These are phyloP conservation scores for Flaveria floridana DNA, from an alignment of 140 eudicot species.

Conservation along the genomic window DNA sequence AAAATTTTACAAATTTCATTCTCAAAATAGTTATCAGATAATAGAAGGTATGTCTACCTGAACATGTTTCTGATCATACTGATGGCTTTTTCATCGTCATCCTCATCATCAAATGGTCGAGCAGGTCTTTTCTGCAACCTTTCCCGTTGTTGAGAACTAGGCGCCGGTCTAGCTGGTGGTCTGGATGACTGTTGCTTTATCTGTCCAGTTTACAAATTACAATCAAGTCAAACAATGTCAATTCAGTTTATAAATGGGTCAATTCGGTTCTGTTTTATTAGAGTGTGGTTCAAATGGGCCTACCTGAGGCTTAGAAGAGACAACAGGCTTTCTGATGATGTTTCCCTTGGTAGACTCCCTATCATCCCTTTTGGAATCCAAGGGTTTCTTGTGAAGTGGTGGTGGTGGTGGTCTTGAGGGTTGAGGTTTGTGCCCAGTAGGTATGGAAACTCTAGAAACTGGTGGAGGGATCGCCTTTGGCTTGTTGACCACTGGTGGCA, in stretches of 20 bases:
- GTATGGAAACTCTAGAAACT: slow-evolving; percentile 37
- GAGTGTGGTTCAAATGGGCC: not conserved
- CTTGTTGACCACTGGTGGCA: slow-evolving; percentile 20
- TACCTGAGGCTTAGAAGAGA: slow-evolving; percentile 63
- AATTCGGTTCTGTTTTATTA: not conserved
- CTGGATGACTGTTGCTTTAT: slow-evolving; percentile 35
- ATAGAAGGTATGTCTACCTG: slow-evolving; percentile 34
- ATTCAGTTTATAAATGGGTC: not conserved
- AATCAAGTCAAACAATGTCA: slow-evolving; percentile 4
- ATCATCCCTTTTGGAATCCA: slow-evolving; percentile 43
- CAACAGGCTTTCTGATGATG: slow-evolving; percentile 38
- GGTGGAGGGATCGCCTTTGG: slow-evolving; percentile 39
- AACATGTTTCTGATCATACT: slow-evolving; percentile 70
- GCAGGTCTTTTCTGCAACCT: slow-evolving; percentile 50
- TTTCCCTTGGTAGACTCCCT: slow-evolving; percentile 42
- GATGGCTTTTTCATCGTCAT: slow-evolving; percentile 45
- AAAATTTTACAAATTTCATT: not conserved
- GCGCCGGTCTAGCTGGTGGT: slow-evolving; percentile 28
- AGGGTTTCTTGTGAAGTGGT: slow-evolving; percentile 42
- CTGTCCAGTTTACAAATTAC: slow-evolving; percentile 36
- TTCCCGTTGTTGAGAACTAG: slow-evolving; percentile 39
- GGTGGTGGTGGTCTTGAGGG: slow-evolving; percentile 39
- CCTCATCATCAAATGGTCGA: slow-evolving; percentile 43
- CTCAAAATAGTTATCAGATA: not conserved
- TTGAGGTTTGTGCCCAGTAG: slow-evolving; percentile 41